phyloP scores from a whole-genome alignment of 805 yeast genomes.

The Kurtzmaniella cleridarum region DNA sequence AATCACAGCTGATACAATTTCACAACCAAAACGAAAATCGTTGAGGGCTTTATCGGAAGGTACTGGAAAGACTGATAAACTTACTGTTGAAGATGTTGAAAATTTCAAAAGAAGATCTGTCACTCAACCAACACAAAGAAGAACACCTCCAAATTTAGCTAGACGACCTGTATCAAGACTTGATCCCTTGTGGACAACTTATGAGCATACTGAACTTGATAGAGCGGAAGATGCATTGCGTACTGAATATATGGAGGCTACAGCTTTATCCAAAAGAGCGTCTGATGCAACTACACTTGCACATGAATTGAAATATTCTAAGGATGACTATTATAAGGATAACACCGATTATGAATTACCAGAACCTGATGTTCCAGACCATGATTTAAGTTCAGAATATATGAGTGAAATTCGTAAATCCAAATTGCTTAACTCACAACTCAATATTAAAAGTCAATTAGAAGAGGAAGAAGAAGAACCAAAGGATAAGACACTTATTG shows the following conservation, averaged over 20 bases:
- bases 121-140: conserved; percentile 33
- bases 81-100: conserved; percentile 43
- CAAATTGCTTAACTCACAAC: conserved; percentile 38
- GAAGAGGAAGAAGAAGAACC: conserved; percentile 10
- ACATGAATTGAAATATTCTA: conserved; percentile 12
- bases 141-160: conserved; percentile 36
- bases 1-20: conserved; percentile 19
- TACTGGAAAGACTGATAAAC: conserved; percentile 12
- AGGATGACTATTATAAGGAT: conserved; percentile 14
- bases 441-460: conserved; percentile 17
- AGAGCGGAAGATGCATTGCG: conserved; percentile 39
- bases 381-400: conserved; percentile 39
- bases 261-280: conserved; percentile 8
- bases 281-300: too few species aligned
- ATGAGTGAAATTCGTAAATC: conserved; percentile 41
- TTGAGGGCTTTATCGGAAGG: conserved; percentile 36
- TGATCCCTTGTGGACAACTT: conserved; percentile 52
- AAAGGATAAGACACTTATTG: conserved; percentile 37
- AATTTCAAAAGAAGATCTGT: conserved; percentile 41
- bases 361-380: conserved; percentile 28
- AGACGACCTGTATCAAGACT: conserved; percentile 53
- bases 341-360: conserved; percentile 27
- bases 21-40: conserved; percentile 35
- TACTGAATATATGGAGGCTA: conserved; percentile 24
- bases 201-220: conserved; percentile 42